Percentiles rank a stretch among this genome's conserved stretches.
Evolutionary conservation across 345 rosid genomes (phyloP).

Genomic region (Chamaenerion angustifolium): DNA sequence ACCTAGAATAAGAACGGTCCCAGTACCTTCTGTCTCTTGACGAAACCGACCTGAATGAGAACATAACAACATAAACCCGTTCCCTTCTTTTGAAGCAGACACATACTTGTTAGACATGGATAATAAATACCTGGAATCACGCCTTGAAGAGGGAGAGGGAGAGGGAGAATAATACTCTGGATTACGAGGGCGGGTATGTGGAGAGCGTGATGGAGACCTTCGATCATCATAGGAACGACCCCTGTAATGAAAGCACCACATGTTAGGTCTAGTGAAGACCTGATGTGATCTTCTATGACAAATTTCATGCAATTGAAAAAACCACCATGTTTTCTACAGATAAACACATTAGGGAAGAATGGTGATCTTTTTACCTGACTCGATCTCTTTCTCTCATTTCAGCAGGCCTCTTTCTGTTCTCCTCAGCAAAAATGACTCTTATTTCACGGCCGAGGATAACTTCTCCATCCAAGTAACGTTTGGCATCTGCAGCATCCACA

Average conservation of each 20-base stretch:
- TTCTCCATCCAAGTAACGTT: slow-evolving; percentile 73
- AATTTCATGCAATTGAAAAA: too few species aligned
- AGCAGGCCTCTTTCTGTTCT: slow-evolving; percentile 77
- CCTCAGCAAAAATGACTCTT: slow-evolving; percentile 77
- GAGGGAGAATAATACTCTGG: slow-evolving; percentile 34
- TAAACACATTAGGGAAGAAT: background rate
- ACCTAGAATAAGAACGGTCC: slow-evolving; percentile 34
- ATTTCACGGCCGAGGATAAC: slow-evolving; percentile 67
- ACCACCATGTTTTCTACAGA: too few species aligned
- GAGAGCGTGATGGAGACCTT: slow-evolving; percentile 43
- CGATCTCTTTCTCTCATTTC: slow-evolving; percentile 83
- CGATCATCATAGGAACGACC: slow-evolving; percentile 27
- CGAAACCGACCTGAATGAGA: slow-evolving; percentile 41
- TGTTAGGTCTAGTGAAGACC: background rate
- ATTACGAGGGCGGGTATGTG: slow-evolving; percentile 35
- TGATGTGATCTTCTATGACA: background rate
- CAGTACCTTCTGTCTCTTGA: slow-evolving; percentile 35
- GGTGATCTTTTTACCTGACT: slow-evolving; percentile 20
- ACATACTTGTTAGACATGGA: too few species aligned
- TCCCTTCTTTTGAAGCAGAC: background rate
- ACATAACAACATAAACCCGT: background rate
- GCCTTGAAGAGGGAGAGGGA: slow-evolving; percentile 30
- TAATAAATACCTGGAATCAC: slow-evolving; percentile 25
- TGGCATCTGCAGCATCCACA: slow-evolving; percentile 87
- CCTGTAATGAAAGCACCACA: slow-evolving; percentile 14